Evolutionary conservation across 2,329 filamentous ascomycete species (phyloP), one percentile per base, ranked within the genome.

Genomic region (Rutstroemia sp.): DNA sequence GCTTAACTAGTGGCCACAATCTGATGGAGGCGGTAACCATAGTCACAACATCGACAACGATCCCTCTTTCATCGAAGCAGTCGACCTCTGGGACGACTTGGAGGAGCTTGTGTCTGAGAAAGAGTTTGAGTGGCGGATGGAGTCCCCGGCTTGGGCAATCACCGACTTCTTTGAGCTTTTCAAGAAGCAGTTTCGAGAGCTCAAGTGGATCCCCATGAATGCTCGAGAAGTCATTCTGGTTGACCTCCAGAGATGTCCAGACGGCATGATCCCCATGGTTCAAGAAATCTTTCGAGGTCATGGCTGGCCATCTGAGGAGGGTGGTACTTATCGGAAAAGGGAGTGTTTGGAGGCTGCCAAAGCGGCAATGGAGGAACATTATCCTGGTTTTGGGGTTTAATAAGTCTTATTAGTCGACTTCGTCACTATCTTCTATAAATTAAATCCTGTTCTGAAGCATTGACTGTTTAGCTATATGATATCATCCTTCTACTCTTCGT

Each of bases 1-100:
- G 46, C 23, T 30, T n/a, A 48, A 67, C 17, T 59, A 69, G 56
- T 69, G 65, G 66, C 51, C 51, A 8, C 59, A 67, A 8, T 66
- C 61, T 44, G 38, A 44, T 37, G 56, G 46, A 16, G 46, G 46
- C 46, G 46, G 46, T 34, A 1, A 10, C 14, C 46, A 34, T 34
- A 25, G 46, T 6, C 1, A 19, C n/a, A 46, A 34, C 46, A 10
- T 48, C 6, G 46, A 48, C 25, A 25, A 48, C 46, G 46, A 48
- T 34, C 25, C 46, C n/a, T 48, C 46, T 48, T 48, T 48, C 25
- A 48, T 48, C 46, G 16, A 48, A 16, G 25, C 46, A 16, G 46
- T 48, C 56, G 58, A 62, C 38, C 46, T 54, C 19, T 58, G 25
- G 46, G 23, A 48, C 34, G 23, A 48, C 21, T 14, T 48, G 8